Base-by-base conservation (phyloP, 2,329 filamentous ascomycete genomes). In the Penicillium sp. region DNA sequence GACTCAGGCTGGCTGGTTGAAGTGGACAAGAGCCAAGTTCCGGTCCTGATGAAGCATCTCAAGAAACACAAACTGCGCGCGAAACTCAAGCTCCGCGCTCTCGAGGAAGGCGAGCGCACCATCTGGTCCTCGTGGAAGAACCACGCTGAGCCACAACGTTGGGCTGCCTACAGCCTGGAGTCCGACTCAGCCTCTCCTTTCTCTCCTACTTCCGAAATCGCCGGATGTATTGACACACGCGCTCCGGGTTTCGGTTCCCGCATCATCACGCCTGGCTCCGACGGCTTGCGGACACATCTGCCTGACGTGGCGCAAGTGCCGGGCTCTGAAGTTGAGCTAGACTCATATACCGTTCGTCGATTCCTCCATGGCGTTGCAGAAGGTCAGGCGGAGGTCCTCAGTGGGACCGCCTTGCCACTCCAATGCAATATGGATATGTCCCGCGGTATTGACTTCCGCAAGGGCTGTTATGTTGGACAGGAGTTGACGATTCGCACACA, bases 381-480 rank as follows among this genome's bases (percentile, higher is more conserved):
- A 76, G 93, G 94, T 1, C 90, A 90, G 69, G 71, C 77, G 14
- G 94, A 99, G 77, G 86, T 99, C 18, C 71, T 84, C 6, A 77
- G 81, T 55, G 89, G 89, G 60, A 77, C 82, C 16, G 86, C 91
- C 0, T 79, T 99, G 51, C 93, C 94, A 1, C 87, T 92, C 73
- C 93, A 97, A 75, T 88, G 83, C 69, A 97, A 97, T 71, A 83
- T 97, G 71, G 94, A 99, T 74, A 77, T 90, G 56, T 90, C 90
- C 82, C 83, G 84, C 45, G 94, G 86, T 24, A 88, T 99, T 62
- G 91, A 97, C 75, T 99, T 94, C 77, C 86, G 86, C 69, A 99
- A 99, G 77, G 94, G 94, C 7, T 99, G 94, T 76, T 99, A 99
- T 73, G 86, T 97, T 7, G 94, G 94, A 0, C 94, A 99, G 75